A percentile compares a stretch with the other conserved stretches of the same genome.
Conservation (phyloP, 352 stramenopile genomes). For the Pythium diclinum region DNA sequence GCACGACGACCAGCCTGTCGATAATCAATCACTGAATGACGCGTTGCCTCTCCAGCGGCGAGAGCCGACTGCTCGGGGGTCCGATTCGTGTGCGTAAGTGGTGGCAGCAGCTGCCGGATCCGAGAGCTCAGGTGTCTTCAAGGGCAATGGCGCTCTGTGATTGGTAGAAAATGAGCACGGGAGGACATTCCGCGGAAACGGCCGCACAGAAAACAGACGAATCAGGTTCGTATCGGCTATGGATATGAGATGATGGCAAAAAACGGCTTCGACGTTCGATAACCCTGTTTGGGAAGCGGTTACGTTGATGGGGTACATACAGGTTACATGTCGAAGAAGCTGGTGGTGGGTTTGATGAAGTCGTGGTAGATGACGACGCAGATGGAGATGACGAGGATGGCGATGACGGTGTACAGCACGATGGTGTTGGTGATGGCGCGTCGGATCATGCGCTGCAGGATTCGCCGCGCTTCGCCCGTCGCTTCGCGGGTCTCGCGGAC, state of each 20-base stretch:
- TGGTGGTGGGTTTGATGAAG: slow-evolving; percentile 46
- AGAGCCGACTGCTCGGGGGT: not conserved
- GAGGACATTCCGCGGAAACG: not conserved
- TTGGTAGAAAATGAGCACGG: not conserved
- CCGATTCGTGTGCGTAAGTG: not conserved
- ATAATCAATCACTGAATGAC: not conserved
- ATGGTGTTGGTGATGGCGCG: slow-evolving; percentile 78
- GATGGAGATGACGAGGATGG: slow-evolving; percentile 61
- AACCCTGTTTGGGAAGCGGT: not conserved
- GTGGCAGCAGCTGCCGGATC: not conserved
- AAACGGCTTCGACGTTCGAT: not conserved
- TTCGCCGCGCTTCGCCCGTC: slow-evolving; percentile 58
- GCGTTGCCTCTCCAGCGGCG: not conserved
- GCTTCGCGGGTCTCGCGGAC: slow-evolving; percentile 71
- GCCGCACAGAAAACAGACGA: not conserved
- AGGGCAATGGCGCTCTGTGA: not conserved
- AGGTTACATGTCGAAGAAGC: slow-evolving; percentile 23
- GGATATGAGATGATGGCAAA: not conserved
- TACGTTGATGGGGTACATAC: not conserved
- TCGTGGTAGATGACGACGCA: slow-evolving; percentile 75
- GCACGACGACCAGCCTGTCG: too few species aligned
- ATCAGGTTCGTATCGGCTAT: not conserved
- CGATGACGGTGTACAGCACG: slow-evolving; percentile 77
- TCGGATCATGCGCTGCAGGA: slow-evolving; percentile 73
- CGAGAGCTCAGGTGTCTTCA: not conserved